Base-by-base conservation (phyloP, 2,329 filamentous ascomycete species). In the Fusarium mangiferae region DNA sequence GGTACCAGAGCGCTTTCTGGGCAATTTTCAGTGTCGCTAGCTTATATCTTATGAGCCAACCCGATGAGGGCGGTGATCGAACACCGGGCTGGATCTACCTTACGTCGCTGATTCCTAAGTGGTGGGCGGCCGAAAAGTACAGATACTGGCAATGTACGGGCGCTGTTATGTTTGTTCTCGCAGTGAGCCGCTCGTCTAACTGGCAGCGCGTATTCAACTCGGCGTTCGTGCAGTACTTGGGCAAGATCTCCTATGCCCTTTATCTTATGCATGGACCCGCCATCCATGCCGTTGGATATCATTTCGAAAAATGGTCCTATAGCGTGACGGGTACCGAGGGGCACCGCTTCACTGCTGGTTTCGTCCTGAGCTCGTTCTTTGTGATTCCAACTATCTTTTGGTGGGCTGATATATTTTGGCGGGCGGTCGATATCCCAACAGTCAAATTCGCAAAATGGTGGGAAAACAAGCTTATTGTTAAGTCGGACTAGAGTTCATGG, bases 211-310 rank as follows among this genome's bases (percentile, higher is more conserved):
- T 89, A 64, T 89, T 90, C 80, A 86, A 86, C 76, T 81, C 82
- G 3, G 76, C 80, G 5, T 74, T 84, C 22, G 82, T 89, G 7
- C 88, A 90, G 76, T 91, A 91, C 79, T 81, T 91, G 11, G 90
- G 90, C 66, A 86, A 86, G 77, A 87, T 91, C 73, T 90, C 88
- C 59, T 91, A 89, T 77, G 86, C 88, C 56, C 78, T 91, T 33
- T 91, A 91, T 78, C 84, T 91, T 20, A 87, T 90, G 82, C 90
- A 91, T 77, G 88, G 89, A 2, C 87, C 88, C 7, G 84, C 87
- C 6, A 84, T 87, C 76, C 88, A 89, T 74, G 85, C 85, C 5
- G 74, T 87, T 24, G 88, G 88, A 17, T 90, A 89, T 73, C 82
- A 84, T 39, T 84, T 86, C 66, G 84, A 89, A 76, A 83, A 83